Percentiles rank a stretch among this genome's conserved stretches.
These are phyloP conservation scores for Nevesoporus exiguus DNA, from an alignment of 768 basidiomycete genomes.

Conservation along the genomic window DNA sequence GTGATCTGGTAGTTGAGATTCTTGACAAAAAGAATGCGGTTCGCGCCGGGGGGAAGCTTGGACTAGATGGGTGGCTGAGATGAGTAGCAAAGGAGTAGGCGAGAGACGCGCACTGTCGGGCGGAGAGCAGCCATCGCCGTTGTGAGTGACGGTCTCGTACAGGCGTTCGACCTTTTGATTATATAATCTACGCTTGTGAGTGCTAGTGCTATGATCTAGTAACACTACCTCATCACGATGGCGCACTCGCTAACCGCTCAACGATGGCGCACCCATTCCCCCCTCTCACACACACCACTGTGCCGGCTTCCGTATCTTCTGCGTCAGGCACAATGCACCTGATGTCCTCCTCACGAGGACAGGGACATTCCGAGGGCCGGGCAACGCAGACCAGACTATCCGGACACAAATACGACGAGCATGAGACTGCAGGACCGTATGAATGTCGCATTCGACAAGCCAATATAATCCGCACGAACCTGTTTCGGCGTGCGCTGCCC, in stretches of 20 bases:
- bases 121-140: slow-evolving; percentile 59
- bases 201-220: too few relatives aligned
- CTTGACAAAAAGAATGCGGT: slow-evolving; percentile 90
- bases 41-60: slow-evolving; percentile 89
- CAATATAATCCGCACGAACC: slow-evolving; percentile 39
- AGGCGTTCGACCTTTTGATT: slow-evolving; percentile 4
- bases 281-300: slow-evolving; percentile 71
- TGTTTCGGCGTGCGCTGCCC: slow-evolving; percentile 61
- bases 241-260: slow-evolving; percentile 40
- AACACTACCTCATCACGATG: slow-evolving; percentile 18
- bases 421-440: slow-evolving; percentile 50
- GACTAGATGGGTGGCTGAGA: slow-evolving; percentile 41
- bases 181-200: slow-evolving; percentile 17
- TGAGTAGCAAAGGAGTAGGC: not conserved
- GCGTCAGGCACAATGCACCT: slow-evolving; percentile 72
- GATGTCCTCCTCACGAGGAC: slow-evolving; percentile 71
- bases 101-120: slow-evolving; percentile 50
- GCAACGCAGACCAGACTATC: slow-evolving; percentile 63
- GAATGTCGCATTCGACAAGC: not conserved
- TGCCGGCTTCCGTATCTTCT: slow-evolving; percentile 47
- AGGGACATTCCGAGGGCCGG: slow-evolving; percentile 63
- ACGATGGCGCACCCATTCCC: slow-evolving; percentile 58
- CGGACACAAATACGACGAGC: slow-evolving; percentile 74
- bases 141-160: slow-evolving; percentile 4
- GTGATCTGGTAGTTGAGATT: slow-evolving; percentile 91